These are phyloP conservation scores for Fusarium agapanthi DNA, from an alignment of 2,329 filamentous ascomycete species.

Conservation along the genomic window DNA sequence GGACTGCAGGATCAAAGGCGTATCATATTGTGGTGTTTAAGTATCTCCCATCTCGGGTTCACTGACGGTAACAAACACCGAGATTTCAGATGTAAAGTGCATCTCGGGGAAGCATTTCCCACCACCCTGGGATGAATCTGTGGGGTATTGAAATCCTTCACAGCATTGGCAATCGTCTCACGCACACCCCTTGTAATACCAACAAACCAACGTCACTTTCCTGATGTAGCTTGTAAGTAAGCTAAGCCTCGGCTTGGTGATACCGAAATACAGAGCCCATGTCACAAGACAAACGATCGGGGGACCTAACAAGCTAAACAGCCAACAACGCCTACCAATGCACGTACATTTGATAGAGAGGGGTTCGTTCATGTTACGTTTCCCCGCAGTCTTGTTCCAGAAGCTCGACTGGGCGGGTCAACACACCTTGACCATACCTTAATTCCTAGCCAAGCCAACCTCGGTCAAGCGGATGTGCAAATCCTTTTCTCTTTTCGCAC, in stretches of 20 bases:
- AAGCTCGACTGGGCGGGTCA: conserved; percentile 9
- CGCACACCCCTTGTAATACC: neutral
- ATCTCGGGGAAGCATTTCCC: conserved; percentile 21
- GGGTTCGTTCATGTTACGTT: conserved; percentile 10
- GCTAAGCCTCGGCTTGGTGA: conserved; percentile 25
- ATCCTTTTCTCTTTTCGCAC: conserved; percentile 5
- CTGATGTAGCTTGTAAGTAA: neutral
- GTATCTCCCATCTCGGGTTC: conserved; percentile 22
- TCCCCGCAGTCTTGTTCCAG: conserved; percentile 31
- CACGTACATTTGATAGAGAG: neutral
- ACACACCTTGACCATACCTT: conserved; percentile 24
- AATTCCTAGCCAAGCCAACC: conserved; percentile 21
- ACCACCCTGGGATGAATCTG: conserved; percentile 15
- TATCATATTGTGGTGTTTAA: conserved; percentile 17
- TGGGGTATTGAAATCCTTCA: conserved; percentile 22
- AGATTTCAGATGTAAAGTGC: conserved; percentile 1
- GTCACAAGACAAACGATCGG: conserved; percentile 9
- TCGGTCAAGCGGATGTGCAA: conserved; percentile 20
- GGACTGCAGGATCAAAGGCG: conserved; percentile 8
- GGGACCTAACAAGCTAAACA: conserved; percentile 10
- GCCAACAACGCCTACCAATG: neutral
- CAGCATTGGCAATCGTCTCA: neutral
- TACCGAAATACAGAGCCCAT: conserved; percentile 30
- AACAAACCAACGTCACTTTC: conserved; percentile 14
- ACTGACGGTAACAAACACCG: conserved; percentile 1